Percentiles rank a stretch among this genome's conserved stretches.
Conservation (phyloP, 305 asterid species). For the Plantago rigida region DNA sequence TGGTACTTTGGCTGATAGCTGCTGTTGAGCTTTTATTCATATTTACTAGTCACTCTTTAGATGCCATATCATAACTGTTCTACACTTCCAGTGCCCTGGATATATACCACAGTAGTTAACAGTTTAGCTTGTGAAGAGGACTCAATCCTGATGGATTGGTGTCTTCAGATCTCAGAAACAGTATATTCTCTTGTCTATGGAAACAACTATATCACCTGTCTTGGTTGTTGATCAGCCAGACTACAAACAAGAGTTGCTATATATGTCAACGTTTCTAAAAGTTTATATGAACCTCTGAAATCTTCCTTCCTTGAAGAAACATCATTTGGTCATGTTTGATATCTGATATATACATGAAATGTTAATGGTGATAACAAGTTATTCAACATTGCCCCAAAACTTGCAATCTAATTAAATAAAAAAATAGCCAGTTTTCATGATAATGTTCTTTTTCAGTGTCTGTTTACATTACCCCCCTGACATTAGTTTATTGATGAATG, state of each 20-base stretch:
- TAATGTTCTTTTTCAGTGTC: neutral
- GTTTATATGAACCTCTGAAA: neutral
- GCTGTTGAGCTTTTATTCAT: neutral
- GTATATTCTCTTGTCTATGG: neutral
- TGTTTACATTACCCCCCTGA: neutral
- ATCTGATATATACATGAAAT: too few relatives aligned
- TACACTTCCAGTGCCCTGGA: neutral
- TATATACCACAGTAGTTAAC: neutral
- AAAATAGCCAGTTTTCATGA: neutral
- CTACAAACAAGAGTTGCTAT: neutral
- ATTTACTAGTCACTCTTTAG: neutral
- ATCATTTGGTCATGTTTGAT: too few relatives aligned
- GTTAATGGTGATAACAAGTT: constrained; percentile 10
- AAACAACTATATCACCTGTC: neutral
- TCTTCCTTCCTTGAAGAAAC: too few relatives aligned
- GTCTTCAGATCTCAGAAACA: neutral
- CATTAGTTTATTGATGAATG: neutral
- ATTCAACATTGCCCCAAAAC: neutral
- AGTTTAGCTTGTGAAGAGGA: neutral
- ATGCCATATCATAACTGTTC: neutral
- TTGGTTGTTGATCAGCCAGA: neutral
- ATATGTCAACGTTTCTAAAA: neutral
- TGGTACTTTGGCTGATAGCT: neutral
- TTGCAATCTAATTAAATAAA: neutral
- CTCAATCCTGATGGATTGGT: neutral